phyloP scores from a whole-genome alignment of 1,284 basidiomycete species.

The Waitea zeae region DNA sequence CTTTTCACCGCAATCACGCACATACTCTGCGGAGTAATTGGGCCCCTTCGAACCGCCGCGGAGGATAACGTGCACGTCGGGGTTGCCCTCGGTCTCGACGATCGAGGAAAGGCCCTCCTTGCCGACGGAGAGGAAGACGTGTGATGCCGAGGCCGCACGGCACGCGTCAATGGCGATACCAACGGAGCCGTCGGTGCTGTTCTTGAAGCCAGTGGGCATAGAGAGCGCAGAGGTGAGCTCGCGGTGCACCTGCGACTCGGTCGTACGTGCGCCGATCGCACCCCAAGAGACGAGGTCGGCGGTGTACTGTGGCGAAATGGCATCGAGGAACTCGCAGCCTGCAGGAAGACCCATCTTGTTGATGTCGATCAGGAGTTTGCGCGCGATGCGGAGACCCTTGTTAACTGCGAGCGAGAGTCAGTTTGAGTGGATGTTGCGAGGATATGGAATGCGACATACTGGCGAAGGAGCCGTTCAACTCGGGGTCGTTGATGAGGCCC shows the following conservation, averaged over 20 bases:
- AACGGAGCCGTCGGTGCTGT: slow-evolving; percentile 61
- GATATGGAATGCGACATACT: too few species aligned
- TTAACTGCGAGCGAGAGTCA: too few species aligned
- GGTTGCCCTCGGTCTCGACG: slow-evolving; percentile 82
- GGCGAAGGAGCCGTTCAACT: slow-evolving; percentile 73
- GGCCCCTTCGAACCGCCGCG: slow-evolving; percentile 78
- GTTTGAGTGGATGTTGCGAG: too few species aligned
- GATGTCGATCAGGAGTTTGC: slow-evolving; percentile 76
- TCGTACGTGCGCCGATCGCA: slow-evolving; percentile 91
- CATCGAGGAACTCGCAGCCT: slow-evolving; percentile 82
- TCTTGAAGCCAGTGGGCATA: slow-evolving; percentile 80
- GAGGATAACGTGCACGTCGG: slow-evolving; percentile 84
- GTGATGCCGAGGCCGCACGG: slow-evolving; percentile 69
- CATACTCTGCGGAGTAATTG: slow-evolving; percentile 68
- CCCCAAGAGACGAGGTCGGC: slow-evolving; percentile 96
- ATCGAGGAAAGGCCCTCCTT: slow-evolving; percentile 87
- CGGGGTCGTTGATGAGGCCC: slow-evolving; percentile 91
- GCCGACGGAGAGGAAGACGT: slow-evolving; percentile 87
- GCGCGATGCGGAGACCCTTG: slow-evolving; percentile 85
- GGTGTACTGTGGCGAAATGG: slow-evolving; percentile 85
- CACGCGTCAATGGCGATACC: slow-evolving; percentile 86
- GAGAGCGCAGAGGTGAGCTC: slow-evolving; percentile 73
- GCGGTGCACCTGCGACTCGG: slow-evolving; percentile 93
- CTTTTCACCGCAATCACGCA: slow-evolving; percentile 62
- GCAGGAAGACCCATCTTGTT: slow-evolving; percentile 75